These are phyloP conservation scores for Rhodosporidiobolus odoratus DNA, from an alignment of 768 basidiomycete species.

Conservation along the genomic window DNA sequence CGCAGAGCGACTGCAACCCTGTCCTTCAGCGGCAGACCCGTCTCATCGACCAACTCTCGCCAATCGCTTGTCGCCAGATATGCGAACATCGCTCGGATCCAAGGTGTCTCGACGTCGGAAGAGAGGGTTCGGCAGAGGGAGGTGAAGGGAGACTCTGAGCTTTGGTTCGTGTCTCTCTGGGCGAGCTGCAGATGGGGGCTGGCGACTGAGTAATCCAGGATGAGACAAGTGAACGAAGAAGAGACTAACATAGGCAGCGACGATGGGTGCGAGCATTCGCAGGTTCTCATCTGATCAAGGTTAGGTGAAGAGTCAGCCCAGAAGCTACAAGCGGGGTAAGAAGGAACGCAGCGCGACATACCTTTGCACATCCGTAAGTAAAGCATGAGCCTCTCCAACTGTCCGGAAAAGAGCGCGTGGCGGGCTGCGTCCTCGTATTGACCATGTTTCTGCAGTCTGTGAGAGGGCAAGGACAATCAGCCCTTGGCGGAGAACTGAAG, in stretches of 20 bases:
- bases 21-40: constrained; percentile 31
- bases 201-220: not conserved
- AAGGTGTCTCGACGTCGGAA: constrained; percentile 32
- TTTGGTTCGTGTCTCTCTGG: constrained; percentile 1
- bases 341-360: not conserved
- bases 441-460: constrained; percentile 22
- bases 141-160: constrained; percentile 29
- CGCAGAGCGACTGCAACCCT: constrained; percentile 33
- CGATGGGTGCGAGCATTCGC: constrained; percentile 34
- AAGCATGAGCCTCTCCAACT: constrained; percentile 28
- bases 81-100: constrained; percentile 37
- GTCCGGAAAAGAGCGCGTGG: constrained; percentile 37
- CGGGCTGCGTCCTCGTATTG: constrained; percentile 28
- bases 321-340: not conserved
- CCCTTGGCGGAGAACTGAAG: not conserved
- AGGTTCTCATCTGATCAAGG: constrained; percentile 32
- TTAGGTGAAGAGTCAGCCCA: not conserved
- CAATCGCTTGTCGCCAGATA: constrained; percentile 35
- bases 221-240: too few relatives aligned
- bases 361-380: constrained; percentile 28
- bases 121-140: constrained; percentile 31
- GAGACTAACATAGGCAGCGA: constrained; percentile 31
- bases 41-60: constrained; percentile 36
- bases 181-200: not conserved
- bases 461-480: not conserved